Percentiles rank a stretch among this genome's conserved stretches.
phyloP scores from a whole-genome alignment of 495 filamentous ascomycete species.

The Pyronema omphalodes region DNA sequence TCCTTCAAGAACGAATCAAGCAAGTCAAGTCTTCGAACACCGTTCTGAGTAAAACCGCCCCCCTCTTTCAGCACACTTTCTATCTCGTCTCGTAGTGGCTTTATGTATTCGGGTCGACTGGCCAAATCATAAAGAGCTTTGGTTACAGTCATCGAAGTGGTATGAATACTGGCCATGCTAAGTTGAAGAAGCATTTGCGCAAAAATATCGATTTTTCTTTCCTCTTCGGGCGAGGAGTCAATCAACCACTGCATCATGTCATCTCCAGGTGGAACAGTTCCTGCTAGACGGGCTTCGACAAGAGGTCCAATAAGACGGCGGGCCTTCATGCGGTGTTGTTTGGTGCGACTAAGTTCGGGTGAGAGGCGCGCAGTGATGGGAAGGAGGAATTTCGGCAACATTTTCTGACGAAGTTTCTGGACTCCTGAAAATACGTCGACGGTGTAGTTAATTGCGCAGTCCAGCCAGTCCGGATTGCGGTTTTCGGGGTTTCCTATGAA shows the following conservation, averaged over 20 bases:
- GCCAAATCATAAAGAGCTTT: conserved; percentile 32
- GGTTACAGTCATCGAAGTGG: conserved; percentile 21
- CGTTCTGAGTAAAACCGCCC: conserved; percentile 11
- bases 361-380: conserved; percentile 18
- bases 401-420: conserved; percentile 17
- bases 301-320: conserved; percentile 13
- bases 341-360: conserved; percentile 6
- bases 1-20: conserved; percentile 41
- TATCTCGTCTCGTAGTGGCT: conserved; percentile 37
- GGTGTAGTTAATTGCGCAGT: conserved; percentile 39
- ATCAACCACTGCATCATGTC: conserved; percentile 26
- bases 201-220: conserved; percentile 1
- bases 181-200: conserved; percentile 20
- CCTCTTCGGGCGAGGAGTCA: conserved; percentile 2
- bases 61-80: conserved; percentile 25
- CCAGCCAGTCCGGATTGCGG: conserved; percentile 37
- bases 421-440: conserved; percentile 30
- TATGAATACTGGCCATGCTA: conserved; percentile 25
- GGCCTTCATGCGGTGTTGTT: background rate
- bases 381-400: conserved; percentile 27
- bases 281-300: conserved; percentile 7
- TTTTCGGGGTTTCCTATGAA: conserved; percentile 39
- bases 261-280: conserved; percentile 12
- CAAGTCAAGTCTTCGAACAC: conserved; percentile 25
- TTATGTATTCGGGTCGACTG: conserved; percentile 29